These are phyloP conservation scores for Sporothrix euskadiensis DNA, from an alignment of 2,329 filamentous ascomycete genomes.

Conservation along the genomic window DNA sequence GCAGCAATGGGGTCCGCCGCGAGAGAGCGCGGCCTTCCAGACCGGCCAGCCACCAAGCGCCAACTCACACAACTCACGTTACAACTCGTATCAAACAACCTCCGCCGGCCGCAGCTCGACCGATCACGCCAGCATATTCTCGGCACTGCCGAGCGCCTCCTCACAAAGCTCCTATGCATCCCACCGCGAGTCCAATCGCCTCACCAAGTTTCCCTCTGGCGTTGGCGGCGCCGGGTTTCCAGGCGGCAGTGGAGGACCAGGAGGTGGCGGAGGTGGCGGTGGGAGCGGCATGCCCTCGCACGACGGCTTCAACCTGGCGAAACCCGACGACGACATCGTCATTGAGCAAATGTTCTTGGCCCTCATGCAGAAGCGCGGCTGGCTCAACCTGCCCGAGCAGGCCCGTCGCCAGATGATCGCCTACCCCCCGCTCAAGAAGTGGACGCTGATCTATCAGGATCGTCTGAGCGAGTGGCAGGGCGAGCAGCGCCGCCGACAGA, in stretches of 20 bases:
- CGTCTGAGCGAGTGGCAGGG: slow-evolving; percentile 90
- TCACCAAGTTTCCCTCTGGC: slow-evolving; percentile 54
- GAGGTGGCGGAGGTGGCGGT: not conserved
- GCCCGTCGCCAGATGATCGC: slow-evolving; percentile 94
- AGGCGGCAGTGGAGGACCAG: not conserved
- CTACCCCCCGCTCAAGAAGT: slow-evolving; percentile 93
- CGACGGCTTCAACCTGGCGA: slow-evolving; percentile 63
- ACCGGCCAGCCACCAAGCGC: slow-evolving; percentile 37
- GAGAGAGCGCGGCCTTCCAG: slow-evolving; percentile 57
- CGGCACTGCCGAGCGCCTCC: slow-evolving; percentile 57
- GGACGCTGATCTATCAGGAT: slow-evolving; percentile 95
- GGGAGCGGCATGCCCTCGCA: slow-evolving; percentile 36
- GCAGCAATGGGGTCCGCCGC: slow-evolving; percentile 72
- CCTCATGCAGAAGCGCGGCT: slow-evolving; percentile 95
- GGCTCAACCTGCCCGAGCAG: slow-evolving; percentile 95
- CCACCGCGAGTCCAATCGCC: slow-evolving; percentile 57
- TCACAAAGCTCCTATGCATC: slow-evolving; percentile 58
- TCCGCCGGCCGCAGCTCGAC: slow-evolving; percentile 59
- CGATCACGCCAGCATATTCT: slow-evolving; percentile 57
- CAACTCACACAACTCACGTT: slow-evolving; percentile 56
- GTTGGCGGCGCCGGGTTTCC: slow-evolving; percentile 23
- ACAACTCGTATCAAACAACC: slow-evolving; percentile 62
- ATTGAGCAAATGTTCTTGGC: slow-evolving; percentile 90
- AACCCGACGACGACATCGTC: slow-evolving; percentile 76
- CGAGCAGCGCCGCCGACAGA: slow-evolving; percentile 83